Evolutionary conservation across 805 yeast species (phyloP), one percentile per base, ranked within the genome.

Genomic region (Teunomyces panamensis): DNA sequence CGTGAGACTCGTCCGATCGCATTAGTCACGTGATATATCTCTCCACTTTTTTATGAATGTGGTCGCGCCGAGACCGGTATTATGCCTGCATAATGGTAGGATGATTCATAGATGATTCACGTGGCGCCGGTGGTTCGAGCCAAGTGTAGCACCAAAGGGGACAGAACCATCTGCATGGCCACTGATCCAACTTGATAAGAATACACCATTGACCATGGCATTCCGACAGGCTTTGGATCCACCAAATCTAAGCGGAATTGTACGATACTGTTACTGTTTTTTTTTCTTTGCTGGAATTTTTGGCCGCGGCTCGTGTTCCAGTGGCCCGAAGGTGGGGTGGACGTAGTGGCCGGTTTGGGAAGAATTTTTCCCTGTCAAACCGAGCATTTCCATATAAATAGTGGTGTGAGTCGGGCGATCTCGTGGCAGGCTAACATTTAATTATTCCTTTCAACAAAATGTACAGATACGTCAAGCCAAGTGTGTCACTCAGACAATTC

Each of bases 401-500:
- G 41, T 37, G 41, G 41, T 37, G 41, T 37, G 41, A 37, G 41
- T 26, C 36, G 9, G 24, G 6, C 24, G 24, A 20, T 20, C 24
- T 20, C 24, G 24, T 20, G 24, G 24, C 6, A 5, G 24, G 24
- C 24, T 20, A 20, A 20, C 24, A 17, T 20, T 20, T 5, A 1
- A 20, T 20, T 20, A 20, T 32, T 32, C 14, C 34, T 32, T 32
- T 8, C 27, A 14, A 10, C 14, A 44, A 35, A 27, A 46, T 46
- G 48, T 46, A 46, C 30, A 46, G 45, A 46, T 44, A 34, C 17
- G 39, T 46, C 43, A 46, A 41, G 37, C 42, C 46, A 17, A 42
- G 51, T 37, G 26, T 44, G 37, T 37, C 37, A n/a, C 13, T 32
- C 32, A 44, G 47, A 34, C 43, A 36, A 28, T 49, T 49, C 44